These are phyloP conservation scores for Dactylellina cionopaga DNA, from an alignment of 2,329 filamentous ascomycete species.

Conservation along the genomic window DNA sequence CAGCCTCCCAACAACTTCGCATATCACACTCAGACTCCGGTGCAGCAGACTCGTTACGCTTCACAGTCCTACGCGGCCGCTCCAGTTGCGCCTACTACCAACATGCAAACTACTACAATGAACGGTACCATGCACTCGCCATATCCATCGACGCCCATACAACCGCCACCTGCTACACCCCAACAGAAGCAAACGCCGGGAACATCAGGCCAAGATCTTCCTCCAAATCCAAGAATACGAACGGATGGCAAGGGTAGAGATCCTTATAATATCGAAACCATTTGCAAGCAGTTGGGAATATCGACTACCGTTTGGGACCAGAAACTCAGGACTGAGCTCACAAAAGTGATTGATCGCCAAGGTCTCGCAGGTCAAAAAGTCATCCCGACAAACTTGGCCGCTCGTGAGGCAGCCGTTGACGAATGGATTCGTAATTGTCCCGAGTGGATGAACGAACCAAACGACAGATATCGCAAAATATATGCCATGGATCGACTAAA, in stretches of 20 bases:
- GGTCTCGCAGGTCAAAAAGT: slow-evolving; percentile 44
- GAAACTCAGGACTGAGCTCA: slow-evolving; percentile 39
- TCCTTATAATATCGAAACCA: slow-evolving; percentile 46
- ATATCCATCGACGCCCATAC: slow-evolving; percentile 33
- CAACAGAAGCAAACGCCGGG: slow-evolving; percentile 36
- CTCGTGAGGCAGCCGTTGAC: slow-evolving; percentile 36
- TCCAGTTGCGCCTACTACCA: slow-evolving; percentile 44
- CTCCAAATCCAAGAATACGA: slow-evolving; percentile 44
- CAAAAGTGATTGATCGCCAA: slow-evolving; percentile 39
- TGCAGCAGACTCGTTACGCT: slow-evolving; percentile 37
- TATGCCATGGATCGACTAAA: slow-evolving; percentile 46
- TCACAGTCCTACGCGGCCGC: slow-evolving; percentile 40
- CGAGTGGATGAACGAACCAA: slow-evolving; percentile 45
- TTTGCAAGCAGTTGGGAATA: slow-evolving; percentile 47
- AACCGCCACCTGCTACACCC: slow-evolving; percentile 19
- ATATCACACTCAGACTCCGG: slow-evolving; percentile 36
- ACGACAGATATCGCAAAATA: slow-evolving; percentile 41
- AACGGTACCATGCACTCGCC: slow-evolving; percentile 40
- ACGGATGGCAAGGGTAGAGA: slow-evolving; percentile 43
- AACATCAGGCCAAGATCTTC: slow-evolving; percentile 35
- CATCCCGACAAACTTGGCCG: slow-evolving; percentile 40
- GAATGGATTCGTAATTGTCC: slow-evolving; percentile 46
- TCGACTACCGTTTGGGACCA: slow-evolving; percentile 48
- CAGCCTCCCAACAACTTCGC: slow-evolving; percentile 33
- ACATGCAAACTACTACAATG: slow-evolving; percentile 39